Percentiles rank a stretch among this genome's conserved stretches.
Conservation (phyloP, 805 yeast species). For the Starmerella cellae region DNA sequence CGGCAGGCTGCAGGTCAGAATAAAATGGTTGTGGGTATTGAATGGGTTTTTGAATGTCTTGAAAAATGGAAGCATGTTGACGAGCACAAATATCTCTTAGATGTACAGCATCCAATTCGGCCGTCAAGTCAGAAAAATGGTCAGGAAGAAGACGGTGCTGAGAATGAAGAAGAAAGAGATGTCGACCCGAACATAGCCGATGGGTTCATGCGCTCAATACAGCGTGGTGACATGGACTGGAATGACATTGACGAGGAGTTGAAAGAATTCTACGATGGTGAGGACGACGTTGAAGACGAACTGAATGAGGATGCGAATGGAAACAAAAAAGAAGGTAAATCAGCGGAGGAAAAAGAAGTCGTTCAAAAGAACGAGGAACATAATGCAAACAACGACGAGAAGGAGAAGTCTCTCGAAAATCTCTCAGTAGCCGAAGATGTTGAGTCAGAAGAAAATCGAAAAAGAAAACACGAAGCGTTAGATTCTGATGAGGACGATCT, state of each 20-base stretch:
- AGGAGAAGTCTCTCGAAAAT: background rate
- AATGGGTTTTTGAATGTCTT: slow-evolving; percentile 82
- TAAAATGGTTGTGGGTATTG: slow-evolving; percentile 73
- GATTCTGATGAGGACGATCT: slow-evolving; percentile 13
- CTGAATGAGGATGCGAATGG: slow-evolving; percentile 8
- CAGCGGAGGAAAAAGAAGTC: background rate
- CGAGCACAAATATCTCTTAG: slow-evolving; percentile 45
- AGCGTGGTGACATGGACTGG: slow-evolving; percentile 33
- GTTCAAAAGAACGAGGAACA: background rate
- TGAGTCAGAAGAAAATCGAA: background rate
- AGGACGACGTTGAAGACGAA: slow-evolving; percentile 21
- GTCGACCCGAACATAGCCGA: slow-evolving; percentile 35
- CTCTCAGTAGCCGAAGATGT: background rate
- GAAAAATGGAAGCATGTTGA: slow-evolving; percentile 62
- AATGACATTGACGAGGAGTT: slow-evolving; percentile 42
- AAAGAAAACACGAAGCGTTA: slow-evolving; percentile 7
- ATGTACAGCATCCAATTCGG: slow-evolving; percentile 37
- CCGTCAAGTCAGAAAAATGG: slow-evolving; percentile 28
- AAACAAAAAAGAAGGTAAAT: background rate
- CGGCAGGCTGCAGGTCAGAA: slow-evolving; percentile 55
- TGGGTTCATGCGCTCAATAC: slow-evolving; percentile 25
- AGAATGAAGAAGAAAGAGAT: slow-evolving; percentile 33
- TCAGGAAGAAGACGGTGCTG: slow-evolving; percentile 30
- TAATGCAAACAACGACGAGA: background rate
- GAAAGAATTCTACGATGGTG: slow-evolving; percentile 36